Percentiles rank a stretch among this genome's conserved stretches.
Conservation (phyloP, 106 monocot genomes). For the Vanilla planifolia region DNA sequence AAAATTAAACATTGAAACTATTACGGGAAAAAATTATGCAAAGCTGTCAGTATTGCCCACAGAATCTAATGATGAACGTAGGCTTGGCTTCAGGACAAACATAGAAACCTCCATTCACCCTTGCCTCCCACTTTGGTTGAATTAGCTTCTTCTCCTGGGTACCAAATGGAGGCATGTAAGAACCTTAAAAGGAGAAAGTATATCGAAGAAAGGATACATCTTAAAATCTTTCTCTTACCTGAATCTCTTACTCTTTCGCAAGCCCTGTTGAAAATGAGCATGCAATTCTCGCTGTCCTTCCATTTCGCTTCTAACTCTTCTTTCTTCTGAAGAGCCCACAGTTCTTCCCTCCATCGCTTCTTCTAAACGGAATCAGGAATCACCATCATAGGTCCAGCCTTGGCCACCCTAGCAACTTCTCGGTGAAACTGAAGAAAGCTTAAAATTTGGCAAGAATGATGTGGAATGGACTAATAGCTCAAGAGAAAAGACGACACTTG, state of each 20-base stretch:
- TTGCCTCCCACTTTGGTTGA: slow-evolving; percentile 58
- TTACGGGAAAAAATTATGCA: too few species aligned
- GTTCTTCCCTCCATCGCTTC: slow-evolving; percentile 58
- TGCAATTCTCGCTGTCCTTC: slow-evolving; percentile 40
- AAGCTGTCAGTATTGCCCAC: too few species aligned
- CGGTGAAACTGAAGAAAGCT: too few species aligned
- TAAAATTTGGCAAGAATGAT: too few species aligned
- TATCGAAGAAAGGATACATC: not conserved
- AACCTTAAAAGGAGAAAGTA: not conserved
- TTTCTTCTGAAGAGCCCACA: slow-evolving; percentile 55
- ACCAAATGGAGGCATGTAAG: too few species aligned
- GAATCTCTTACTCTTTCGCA: slow-evolving; percentile 45
- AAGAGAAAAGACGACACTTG: too few species aligned
- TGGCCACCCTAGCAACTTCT: slow-evolving; percentile 37
- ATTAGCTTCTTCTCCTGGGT: slow-evolving; percentile 52
- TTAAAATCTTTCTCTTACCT: slow-evolving; percentile 22
- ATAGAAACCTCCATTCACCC: slow-evolving; percentile 64
- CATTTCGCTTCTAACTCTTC: slow-evolving; percentile 23
- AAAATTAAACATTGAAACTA: too few species aligned
- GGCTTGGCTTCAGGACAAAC: slow-evolving; percentile 60
- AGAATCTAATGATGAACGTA: slow-evolving; percentile 48
- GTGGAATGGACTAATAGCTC: too few species aligned
- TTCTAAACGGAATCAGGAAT: slow-evolving; percentile 73
- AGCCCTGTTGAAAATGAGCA: slow-evolving; percentile 45
- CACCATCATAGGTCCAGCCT: slow-evolving; percentile 18